phyloP scores from a whole-genome alignment of 1,284 basidiomycete genomes.

The Porphyrellus sp. region DNA sequence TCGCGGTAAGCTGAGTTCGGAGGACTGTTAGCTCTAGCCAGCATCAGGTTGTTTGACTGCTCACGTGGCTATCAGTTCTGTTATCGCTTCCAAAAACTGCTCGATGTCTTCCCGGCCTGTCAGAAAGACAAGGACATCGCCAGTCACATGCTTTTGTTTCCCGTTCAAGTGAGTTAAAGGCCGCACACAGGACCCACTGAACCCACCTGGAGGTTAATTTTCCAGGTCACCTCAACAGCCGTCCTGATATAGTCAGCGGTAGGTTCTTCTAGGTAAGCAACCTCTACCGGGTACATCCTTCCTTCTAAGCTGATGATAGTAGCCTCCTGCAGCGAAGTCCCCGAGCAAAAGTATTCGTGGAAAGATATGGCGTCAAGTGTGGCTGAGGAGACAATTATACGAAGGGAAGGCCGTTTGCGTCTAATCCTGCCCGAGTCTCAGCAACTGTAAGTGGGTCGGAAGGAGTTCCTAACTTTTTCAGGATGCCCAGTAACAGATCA shows the following conservation, averaged over 20 bases:
- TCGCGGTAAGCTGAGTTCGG: constrained; percentile 56
- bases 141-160: constrained; percentile 60
- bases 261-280: constrained; percentile 74
- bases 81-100: constrained; percentile 74
- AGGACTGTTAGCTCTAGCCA: constrained; percentile 7
- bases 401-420: constrained; percentile 81
- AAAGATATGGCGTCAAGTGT: constrained; percentile 91
- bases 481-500: constrained; percentile 86
- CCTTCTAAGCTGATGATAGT: constrained; percentile 90
- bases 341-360: constrained; percentile 80
- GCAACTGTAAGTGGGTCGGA: constrained; percentile 9
- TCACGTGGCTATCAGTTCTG: constrained; percentile 76
- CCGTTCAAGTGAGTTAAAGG: not conserved
- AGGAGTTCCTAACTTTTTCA: constrained; percentile 71
- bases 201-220: constrained; percentile 78
- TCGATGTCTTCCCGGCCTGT: constrained; percentile 99
- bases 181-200: not conserved
- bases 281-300: constrained; percentile 87
- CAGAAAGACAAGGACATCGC: constrained; percentile 91
- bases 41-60: constrained; percentile 17
- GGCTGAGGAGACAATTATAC: constrained; percentile 92
- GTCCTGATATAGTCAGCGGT: constrained; percentile 78
- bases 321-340: constrained; percentile 50
- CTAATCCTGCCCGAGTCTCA: constrained; percentile 60
- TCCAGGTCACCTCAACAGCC: constrained; percentile 83